Evolutionary conservation across 2,329 filamentous ascomycete species (phyloP), one percentile per base, ranked within the genome.

Genomic region (Dichotomopilus funicola): DNA sequence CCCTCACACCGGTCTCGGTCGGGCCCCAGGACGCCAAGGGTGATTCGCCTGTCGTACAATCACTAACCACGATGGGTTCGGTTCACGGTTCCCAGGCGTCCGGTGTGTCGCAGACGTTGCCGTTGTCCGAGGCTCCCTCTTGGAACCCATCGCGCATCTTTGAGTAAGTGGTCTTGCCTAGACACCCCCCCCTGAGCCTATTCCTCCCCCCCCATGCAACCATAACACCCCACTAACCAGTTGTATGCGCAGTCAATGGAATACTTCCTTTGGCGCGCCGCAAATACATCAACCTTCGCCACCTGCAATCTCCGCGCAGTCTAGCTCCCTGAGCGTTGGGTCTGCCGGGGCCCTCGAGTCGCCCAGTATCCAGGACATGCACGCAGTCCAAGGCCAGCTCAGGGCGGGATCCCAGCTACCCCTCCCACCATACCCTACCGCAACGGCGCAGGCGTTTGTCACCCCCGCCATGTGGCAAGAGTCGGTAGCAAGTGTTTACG

Each of bases 141-240:
- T 96, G 91, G 91, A 95, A 96, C 65, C 91, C 91, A 31, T 82
- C 88, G 36, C 82, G 87, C 57, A 90, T 96, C 62, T 92, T 95
- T 79, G 89, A 92, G 90, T 95, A 81, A 79, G 89, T 81, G 37
- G 35, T 49, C 10, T 6, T 54, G 13, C 10, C 40, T 42, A 27
- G 19, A 27, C 40, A n/a, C 13, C 6, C 37, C 12, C 37, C 12
- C 37, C 37, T 38, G 8, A 38, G 12, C 12, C 8, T 8, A 9
- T 12, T 12, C 37, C 37, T 38, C 37, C 8, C 8, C 36, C 37
- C 37, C 37, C 37, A 9, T 12, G 8, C 37, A 12, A 8, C 37
- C 8, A 38, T 38, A 12, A 38, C 37, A 9, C 37, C 37, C 40
- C 13, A 42, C 12, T 13, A 42, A 6, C 13, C 11, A 11, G 13